Evolutionary conservation across 2,329 filamentous ascomycete genomes (phyloP), one percentile per base, ranked within the genome.

Genomic region (Cryphonectria carpinicola): DNA sequence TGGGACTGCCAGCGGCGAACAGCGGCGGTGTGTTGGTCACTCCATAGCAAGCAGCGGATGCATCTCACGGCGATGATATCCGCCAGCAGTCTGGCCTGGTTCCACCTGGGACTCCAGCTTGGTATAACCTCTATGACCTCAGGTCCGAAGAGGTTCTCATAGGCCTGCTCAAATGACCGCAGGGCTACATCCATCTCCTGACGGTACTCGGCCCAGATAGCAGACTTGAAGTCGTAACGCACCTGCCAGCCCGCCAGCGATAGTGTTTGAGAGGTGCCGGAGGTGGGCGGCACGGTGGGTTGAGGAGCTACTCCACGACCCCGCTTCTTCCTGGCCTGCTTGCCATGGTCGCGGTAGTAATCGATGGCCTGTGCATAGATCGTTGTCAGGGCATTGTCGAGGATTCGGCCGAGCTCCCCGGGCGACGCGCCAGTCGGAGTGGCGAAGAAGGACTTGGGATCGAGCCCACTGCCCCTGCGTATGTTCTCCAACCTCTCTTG

Each of bases 341-440:
- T 95, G n/a, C 94, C 94, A 17, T 98, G 86, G 76, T 99, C 95
- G 62, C 95, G 88, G 79, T 98, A 98, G 80, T 98, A 97, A 76
- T 99, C 96, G 62, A 95, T 84, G 28, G 93, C 90, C 28, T 90
- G 85, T 1, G 90, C 89, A 71, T 95, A 94, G 61, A 98, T 80
- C 0, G 91, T 87, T 1, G 88, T 84, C 63, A 98, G 84, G 56
- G 97, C 88, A 66, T 88, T 92, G 68, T 91, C 89, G 0, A 92
- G 89, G 74, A 95, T 94, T 10, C 90, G 88, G 72, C 89, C 87
- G 32, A 97, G 82, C 77, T 97, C 94, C 1, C 88, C 86, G 3
- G 86, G 83, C 5, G 93, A 92, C 10, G 91, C 89, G 75, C 91
- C 89, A 0, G 92, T 89, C 1, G 94, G 92, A 19, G 97, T 85